Evolutionary conservation across 305 asterid genomes (phyloP).

Genomic region (Fraxinus greggii): DNA sequence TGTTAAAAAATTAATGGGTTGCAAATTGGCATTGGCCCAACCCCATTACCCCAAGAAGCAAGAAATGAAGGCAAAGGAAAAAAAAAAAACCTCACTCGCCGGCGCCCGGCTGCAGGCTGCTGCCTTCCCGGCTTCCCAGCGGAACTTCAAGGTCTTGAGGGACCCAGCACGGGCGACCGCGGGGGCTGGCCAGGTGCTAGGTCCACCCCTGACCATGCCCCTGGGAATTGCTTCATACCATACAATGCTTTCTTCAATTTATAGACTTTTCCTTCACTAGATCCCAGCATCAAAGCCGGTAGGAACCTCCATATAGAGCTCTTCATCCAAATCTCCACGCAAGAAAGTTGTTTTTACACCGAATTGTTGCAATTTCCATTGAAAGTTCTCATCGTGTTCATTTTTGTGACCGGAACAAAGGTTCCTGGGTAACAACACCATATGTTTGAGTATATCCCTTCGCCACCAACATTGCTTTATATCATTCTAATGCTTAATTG

Average conservation of each 20-base stretch:
- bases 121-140: no score
- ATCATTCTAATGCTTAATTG: not conserved
- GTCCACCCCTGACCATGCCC: no score
- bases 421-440: not conserved
- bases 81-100: no score
- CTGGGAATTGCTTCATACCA: not conserved
- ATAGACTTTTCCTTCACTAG: not conserved
- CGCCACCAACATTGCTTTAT: not conserved
- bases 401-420: not conserved
- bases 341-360: not conserved
- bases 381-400: not conserved
- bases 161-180: no score
- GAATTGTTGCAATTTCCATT: not conserved
- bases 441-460: not conserved
- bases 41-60: no score
- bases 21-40: no score
- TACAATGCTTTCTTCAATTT: not conserved
- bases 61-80: no score
- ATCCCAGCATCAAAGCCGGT: not conserved
- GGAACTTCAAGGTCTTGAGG: no score
- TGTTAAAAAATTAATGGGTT: no score
- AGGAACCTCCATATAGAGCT: not conserved
- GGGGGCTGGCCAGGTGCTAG: no score
- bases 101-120: no score
- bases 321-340: not conserved